These are phyloP conservation scores for Aspergillus udagawae DNA, from an alignment of 2,329 filamentous ascomycete genomes.

Conservation along the genomic window DNA sequence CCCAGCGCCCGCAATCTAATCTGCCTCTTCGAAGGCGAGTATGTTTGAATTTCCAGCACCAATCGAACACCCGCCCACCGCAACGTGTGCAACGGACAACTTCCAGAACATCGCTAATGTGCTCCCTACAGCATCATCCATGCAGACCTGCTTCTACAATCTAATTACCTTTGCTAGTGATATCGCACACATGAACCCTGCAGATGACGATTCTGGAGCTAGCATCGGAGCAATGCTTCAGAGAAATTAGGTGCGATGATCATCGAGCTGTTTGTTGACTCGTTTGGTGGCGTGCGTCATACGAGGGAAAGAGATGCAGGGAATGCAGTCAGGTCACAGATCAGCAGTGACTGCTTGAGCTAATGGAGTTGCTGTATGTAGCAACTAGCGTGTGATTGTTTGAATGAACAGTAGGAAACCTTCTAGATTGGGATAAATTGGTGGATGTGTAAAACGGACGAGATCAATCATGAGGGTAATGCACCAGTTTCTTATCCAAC, in stretches of 20 bases:
- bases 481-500: not conserved
- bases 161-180: not conserved
- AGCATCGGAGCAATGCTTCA: not conserved
- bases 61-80: not conserved
- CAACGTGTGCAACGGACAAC: not conserved
- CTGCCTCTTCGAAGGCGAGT: too few species aligned
- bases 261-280: not conserved
- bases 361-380: not conserved
- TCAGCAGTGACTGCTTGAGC: not conserved
- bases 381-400: not conserved
- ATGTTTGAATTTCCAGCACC: not conserved
- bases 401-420: not conserved
- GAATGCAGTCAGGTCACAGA: not conserved
- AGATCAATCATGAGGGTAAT: not conserved
- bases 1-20: too few species aligned
- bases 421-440: not conserved
- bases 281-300: not conserved
- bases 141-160: not conserved
- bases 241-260: not conserved
- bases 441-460: not conserved
- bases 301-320: not conserved
- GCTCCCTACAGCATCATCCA: not conserved
- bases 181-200: not conserved
- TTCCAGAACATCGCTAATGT: not conserved
- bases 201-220: not conserved